These are phyloP conservation scores for Solanum hybrid DNA, from an alignment of 305 asterid genomes.

Conservation along the genomic window DNA sequence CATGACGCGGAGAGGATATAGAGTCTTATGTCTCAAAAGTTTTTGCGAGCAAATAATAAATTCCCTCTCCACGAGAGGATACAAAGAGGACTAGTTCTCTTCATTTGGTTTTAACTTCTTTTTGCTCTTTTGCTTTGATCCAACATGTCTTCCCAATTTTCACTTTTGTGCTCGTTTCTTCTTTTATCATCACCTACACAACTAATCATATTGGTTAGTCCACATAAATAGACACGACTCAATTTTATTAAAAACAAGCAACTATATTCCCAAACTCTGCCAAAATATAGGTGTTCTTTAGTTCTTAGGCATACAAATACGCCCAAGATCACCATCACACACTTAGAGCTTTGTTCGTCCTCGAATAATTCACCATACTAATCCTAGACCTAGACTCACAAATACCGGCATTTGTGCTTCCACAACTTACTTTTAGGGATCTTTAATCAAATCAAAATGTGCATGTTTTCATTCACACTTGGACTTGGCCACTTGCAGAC, in stretches of 20 bases:
- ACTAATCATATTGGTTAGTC: not conserved
- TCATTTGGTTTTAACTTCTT: no score
- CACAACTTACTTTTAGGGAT: not conserved
- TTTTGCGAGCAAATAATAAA: no score
- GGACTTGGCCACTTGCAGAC: no score
- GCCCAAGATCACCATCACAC: not conserved
- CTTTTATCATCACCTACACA: not conserved
- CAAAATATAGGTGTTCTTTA: not conserved
- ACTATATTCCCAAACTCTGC: not conserved
- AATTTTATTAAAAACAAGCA: no score
- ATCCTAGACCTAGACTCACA: not conserved
- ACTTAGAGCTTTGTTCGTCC: not conserved
- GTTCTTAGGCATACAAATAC: not conserved
- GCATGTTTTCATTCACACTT: no score
- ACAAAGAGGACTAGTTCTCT: no score
- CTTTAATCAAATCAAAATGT: no score
- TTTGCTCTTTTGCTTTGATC: no score
- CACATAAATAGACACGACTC: not conserved
- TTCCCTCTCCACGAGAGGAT: no score
- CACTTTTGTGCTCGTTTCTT: not conserved
- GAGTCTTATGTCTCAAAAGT: no score
- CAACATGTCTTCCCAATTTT: no score
- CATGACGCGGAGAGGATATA: no score
- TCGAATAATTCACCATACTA: not conserved
- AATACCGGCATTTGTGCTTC: not conserved